Conservation (phyloP, 75 land plant genomes). For the Selaginella tamariscina region DNA sequence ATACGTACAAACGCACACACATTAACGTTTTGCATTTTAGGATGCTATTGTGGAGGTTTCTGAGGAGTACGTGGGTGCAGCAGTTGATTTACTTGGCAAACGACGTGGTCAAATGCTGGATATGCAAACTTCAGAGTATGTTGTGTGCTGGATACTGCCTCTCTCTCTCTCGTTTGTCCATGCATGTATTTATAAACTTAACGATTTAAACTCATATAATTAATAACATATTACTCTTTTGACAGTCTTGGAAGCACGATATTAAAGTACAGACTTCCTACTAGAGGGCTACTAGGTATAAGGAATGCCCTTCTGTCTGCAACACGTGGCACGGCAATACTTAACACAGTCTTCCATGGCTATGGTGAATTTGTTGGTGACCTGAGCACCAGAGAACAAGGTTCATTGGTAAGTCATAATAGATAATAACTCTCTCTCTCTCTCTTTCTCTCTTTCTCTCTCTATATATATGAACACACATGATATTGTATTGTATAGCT, state of each 20-base stretch:
- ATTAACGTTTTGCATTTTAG: slow-evolving; percentile 40
- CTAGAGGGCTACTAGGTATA: slow-evolving; percentile 86
- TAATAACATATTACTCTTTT: slow-evolving; percentile 4
- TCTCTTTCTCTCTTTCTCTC: too few relatives aligned
- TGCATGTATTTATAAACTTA: not conserved
- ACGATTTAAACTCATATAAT: not conserved
- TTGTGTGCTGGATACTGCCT: not conserved
- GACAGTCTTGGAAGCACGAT: slow-evolving; percentile 64
- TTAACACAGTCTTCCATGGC: slow-evolving; percentile 82
- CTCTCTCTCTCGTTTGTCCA: not conserved
- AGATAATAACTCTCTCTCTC: too few relatives aligned
- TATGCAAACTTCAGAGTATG: slow-evolving; percentile 71
- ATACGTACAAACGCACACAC: too few relatives aligned
- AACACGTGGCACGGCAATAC: slow-evolving; percentile 85
- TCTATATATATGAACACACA: too few relatives aligned
- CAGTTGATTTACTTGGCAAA: slow-evolving; percentile 88
- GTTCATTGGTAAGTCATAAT: slow-evolving; percentile 63
- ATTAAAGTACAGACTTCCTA: slow-evolving; percentile 82
- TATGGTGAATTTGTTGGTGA: slow-evolving; percentile 96
- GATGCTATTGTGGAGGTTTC: slow-evolving; percentile 96
- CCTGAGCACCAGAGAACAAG: slow-evolving; percentile 77
- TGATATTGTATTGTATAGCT: too few relatives aligned
- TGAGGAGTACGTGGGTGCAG: slow-evolving; percentile 80
- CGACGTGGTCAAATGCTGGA: slow-evolving; percentile 96
- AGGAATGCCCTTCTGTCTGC: slow-evolving; percentile 87